A percentile compares a stretch with the other conserved stretches of the same genome.
Evolutionary conservation across 371 early-diverging fungal genomes (phyloP).

Genomic region (Rhizomucor pusillus): DNA sequence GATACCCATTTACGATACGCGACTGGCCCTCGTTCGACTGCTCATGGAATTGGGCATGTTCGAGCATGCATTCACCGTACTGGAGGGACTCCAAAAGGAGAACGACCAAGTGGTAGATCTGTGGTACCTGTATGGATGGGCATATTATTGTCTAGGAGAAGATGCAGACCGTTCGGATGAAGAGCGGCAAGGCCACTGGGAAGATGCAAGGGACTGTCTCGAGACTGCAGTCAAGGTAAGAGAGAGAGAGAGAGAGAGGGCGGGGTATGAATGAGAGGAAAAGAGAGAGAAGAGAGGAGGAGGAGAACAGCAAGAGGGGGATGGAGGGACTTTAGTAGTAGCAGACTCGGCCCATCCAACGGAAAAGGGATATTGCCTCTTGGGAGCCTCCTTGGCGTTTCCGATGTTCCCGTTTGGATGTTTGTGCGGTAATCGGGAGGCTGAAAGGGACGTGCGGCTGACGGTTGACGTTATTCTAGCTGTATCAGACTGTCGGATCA

Average conservation of each 20-base stretch:
- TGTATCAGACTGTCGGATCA: slow-evolving; percentile 53
- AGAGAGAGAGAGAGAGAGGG: not conserved
- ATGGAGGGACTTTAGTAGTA: too few species aligned
- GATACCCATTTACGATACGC: slow-evolving; percentile 81
- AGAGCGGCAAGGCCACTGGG: slow-evolving; percentile 53
- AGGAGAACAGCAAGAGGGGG: not conserved
- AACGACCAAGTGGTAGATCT: slow-evolving; percentile 89
- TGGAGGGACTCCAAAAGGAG: slow-evolving; percentile 82
- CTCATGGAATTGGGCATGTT: slow-evolving; percentile 79
- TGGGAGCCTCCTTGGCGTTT: too few species aligned
- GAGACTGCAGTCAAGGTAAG: slow-evolving; percentile 68
- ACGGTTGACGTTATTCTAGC: slow-evolving; percentile 36
- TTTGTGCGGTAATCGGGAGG: not conserved
- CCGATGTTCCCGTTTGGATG: too few species aligned
- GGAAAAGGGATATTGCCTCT: too few species aligned
- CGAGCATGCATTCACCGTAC: slow-evolving; percentile 74
- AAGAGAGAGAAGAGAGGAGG: not conserved
- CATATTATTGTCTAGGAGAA: slow-evolving; percentile 81
- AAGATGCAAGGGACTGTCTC: slow-evolving; percentile 78
- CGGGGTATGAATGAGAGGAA: slow-evolving; percentile 1
- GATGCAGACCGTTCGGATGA: slow-evolving; percentile 51
- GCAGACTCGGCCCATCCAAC: too few species aligned
- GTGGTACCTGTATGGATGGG: slow-evolving; percentile 94
- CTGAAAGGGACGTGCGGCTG: slow-evolving; percentile 9
- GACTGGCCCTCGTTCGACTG: slow-evolving; percentile 75